Evolutionary conservation across 345 rosid species (phyloP).

Genomic region (Hibiscus trionum): DNA sequence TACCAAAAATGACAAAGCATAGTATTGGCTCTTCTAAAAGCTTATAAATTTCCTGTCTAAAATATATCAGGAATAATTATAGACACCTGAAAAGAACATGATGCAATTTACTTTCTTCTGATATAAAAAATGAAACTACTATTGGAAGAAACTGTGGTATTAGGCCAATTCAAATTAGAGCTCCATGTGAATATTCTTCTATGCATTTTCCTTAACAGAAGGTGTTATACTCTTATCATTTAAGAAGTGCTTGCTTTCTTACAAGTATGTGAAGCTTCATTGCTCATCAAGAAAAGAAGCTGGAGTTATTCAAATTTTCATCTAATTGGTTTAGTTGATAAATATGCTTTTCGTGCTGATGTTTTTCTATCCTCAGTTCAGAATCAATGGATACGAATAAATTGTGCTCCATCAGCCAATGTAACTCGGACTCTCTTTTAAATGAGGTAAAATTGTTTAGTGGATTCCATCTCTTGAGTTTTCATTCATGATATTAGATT

Average conservation of each 20-base stretch:
- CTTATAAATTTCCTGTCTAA: not conserved
- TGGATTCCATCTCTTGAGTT: not conserved
- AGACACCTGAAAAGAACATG: not conserved
- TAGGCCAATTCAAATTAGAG: not conserved
- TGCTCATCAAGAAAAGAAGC: not conserved
- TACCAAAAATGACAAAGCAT: not conserved
- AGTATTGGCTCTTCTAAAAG: conserved; percentile 9
- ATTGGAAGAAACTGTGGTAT: not conserved
- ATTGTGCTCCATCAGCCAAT: conserved; percentile 91
- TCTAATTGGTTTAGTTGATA: conserved; percentile 8
- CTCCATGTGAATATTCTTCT: not conserved
- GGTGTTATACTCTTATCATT: not conserved
- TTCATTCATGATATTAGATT: not conserved
- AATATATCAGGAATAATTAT: not conserved
- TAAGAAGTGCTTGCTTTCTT: conserved; percentile 1
- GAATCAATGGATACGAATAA: conserved; percentile 82
- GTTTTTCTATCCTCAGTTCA: conserved; percentile 52
- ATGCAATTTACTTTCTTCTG: not conserved
- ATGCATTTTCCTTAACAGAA: not conserved
- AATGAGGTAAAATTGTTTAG: conserved; percentile 55
- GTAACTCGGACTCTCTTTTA: conserved; percentile 76
- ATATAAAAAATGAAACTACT: not conserved
- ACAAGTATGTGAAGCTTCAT: conserved; percentile 1
- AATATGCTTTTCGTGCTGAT: conserved; percentile 19
- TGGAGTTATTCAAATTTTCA: not conserved